Conservation (phyloP, 768 basidiomycete genomes). For the Mycena leptocephala region DNA sequence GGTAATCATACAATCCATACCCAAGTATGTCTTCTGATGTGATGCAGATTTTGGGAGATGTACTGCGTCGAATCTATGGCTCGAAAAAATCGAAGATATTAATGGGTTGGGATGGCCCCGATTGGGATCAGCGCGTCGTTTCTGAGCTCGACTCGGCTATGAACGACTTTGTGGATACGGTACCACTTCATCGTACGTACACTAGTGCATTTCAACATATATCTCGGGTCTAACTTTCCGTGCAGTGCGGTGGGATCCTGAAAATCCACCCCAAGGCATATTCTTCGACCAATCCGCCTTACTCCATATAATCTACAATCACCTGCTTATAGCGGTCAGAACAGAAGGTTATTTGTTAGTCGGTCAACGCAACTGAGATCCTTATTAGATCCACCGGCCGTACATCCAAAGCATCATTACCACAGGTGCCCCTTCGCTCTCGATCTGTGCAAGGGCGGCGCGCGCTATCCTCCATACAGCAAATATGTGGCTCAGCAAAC, state of each 20-base stretch:
- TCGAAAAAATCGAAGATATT: constrained; percentile 57
- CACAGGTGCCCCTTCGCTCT: constrained; percentile 24
- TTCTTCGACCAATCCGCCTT: constrained; percentile 60
- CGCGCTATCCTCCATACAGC: constrained; percentile 17
- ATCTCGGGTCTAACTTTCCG: no score
- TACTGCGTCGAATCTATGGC: constrained; percentile 70
- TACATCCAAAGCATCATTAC: constrained; percentile 16
- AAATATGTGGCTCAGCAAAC: constrained; percentile 22
- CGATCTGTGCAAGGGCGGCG: constrained; percentile 32
- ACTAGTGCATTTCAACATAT: no score
- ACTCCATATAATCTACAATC: constrained; percentile 59
- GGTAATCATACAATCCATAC: not conserved
- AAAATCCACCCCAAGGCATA: constrained; percentile 42
- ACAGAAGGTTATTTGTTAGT: constrained; percentile 58
- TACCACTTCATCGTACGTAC: constrained; percentile 72
- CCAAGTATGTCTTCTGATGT: not conserved
- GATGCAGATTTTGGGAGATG: constrained; percentile 66
- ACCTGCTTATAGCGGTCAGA: constrained; percentile 63
- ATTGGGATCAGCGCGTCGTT: constrained; percentile 71
- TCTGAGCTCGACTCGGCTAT: constrained; percentile 75
- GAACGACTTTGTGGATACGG: constrained; percentile 70
- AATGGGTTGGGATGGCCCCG: constrained; percentile 61
- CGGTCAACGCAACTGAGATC: not conserved
- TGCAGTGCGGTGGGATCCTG: constrained; percentile 56
- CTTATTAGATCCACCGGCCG: constrained; percentile 40